These are phyloP conservation scores for Arthroderma uncinatum DNA, from an alignment of 2,329 filamentous ascomycete species.

Conservation along the genomic window DNA sequence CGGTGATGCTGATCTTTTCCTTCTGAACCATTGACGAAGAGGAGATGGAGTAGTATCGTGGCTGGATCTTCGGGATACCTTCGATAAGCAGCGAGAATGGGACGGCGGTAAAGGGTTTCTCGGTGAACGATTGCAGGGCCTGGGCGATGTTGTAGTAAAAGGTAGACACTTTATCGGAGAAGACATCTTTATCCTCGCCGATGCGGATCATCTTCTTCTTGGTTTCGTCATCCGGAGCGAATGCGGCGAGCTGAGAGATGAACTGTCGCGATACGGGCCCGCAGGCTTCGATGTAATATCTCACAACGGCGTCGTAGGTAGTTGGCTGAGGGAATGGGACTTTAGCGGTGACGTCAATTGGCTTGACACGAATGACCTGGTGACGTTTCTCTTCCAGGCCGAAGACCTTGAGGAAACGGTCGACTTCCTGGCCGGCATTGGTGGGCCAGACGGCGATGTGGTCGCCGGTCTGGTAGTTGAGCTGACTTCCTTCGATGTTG, in stretches of 20 bases:
- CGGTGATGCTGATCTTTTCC: slow-evolving; percentile 88
- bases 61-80: slow-evolving; percentile 86
- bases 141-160: slow-evolving; percentile 85
- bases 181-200: slow-evolving; percentile 89
- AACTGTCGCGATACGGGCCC: slow-evolving; percentile 95
- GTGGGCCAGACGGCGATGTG: slow-evolving; percentile 97
- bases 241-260: slow-evolving; percentile 72
- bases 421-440: slow-evolving; percentile 83
- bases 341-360: slow-evolving; percentile 88
- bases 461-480: slow-evolving; percentile 91
- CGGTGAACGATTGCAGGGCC: slow-evolving; percentile 61
- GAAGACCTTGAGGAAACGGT: slow-evolving; percentile 72
- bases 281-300: slow-evolving; percentile 95
- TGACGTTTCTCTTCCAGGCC: slow-evolving; percentile 66
- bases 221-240: slow-evolving; percentile 70
- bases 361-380: slow-evolving; percentile 75
- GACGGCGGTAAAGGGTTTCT: slow-evolving; percentile 67
- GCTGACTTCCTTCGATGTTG: slow-evolving; percentile 76
- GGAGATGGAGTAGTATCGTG: slow-evolving; percentile 98
- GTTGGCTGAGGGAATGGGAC: slow-evolving; percentile 96
- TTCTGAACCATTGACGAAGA: slow-evolving; percentile 91
- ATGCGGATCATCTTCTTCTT: slow-evolving; percentile 84
- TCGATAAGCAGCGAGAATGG: slow-evolving; percentile 95
- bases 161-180: slow-evolving; percentile 70
- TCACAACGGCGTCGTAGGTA: slow-evolving; percentile 83